These are phyloP conservation scores for Astrocystis sublimbata DNA, from an alignment of 495 filamentous ascomycete species.

Conservation along the genomic window DNA sequence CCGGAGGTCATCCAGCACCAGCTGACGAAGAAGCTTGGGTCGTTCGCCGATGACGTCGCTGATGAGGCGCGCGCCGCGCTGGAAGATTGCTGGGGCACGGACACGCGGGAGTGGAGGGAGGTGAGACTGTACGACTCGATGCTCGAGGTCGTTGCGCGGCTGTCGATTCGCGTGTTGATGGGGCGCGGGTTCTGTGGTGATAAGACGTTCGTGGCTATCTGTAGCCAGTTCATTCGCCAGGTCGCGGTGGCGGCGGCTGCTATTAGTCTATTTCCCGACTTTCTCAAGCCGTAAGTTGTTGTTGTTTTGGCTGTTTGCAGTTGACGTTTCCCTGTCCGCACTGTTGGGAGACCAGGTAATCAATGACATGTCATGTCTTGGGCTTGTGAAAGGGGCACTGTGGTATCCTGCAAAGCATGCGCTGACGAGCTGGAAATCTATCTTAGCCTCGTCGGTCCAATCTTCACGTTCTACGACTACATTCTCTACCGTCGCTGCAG, in stretches of 20 bases:
- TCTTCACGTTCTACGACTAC: slow-evolving; percentile 37
- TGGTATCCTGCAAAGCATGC: slow-evolving; percentile 23
- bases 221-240: slow-evolving; percentile 40
- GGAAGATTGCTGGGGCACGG: slow-evolving; percentile 36
- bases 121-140: slow-evolving; percentile 43
- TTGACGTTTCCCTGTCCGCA: background rate
- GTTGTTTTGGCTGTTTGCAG: too few species aligned
- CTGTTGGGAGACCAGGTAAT: too few species aligned
- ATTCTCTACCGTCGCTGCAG: slow-evolving; percentile 29
- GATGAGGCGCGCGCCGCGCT: slow-evolving; percentile 40
- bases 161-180: slow-evolving; percentile 48
- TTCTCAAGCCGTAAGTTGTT: slow-evolving; percentile 44
- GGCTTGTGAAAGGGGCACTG: slow-evolving; percentile 19
- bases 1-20: slow-evolving; percentile 36
- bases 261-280: slow-evolving; percentile 38
- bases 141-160: slow-evolving; percentile 40
- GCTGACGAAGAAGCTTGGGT: slow-evolving; percentile 36
- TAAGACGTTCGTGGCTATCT: slow-evolving; percentile 40
- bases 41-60: slow-evolving; percentile 36
- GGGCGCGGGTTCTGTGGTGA: slow-evolving; percentile 49
- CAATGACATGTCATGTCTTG: too few species aligned
- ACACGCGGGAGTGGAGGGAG: slow-evolving; percentile 39
- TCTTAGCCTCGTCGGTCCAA: slow-evolving; percentile 31
- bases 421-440: slow-evolving; percentile 12
- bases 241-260: slow-evolving; percentile 36